These are phyloP conservation scores for Diaporthe citri DNA, from an alignment of 2,329 filamentous ascomycete genomes.

Conservation along the genomic window DNA sequence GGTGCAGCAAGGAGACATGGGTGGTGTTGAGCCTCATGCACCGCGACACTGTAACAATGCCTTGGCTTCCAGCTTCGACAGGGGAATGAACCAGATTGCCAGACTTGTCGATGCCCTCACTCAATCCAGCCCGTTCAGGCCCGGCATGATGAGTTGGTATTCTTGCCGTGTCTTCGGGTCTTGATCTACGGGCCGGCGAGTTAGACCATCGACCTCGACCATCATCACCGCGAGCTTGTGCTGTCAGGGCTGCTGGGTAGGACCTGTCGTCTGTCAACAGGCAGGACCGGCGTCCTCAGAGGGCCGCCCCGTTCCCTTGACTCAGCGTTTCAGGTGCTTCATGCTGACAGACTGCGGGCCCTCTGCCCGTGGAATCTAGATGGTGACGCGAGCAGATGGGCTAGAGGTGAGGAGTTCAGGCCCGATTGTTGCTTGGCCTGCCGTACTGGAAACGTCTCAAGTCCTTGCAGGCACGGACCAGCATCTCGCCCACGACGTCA, in stretches of 20 bases:
- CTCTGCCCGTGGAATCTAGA: conserved; percentile 4
- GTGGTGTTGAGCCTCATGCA: conserved; percentile 5
- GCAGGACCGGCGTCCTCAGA: background rate
- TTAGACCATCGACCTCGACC: background rate
- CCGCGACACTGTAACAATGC: conserved; percentile 1
- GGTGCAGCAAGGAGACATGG: conserved; percentile 15
- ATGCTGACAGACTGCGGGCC: conserved; percentile 7
- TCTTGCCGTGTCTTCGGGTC: background rate
- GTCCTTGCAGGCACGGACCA: conserved; percentile 29
- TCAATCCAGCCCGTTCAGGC: background rate
- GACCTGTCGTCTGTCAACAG: background rate
- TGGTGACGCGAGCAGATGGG: conserved; percentile 18
- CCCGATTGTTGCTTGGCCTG: conserved; percentile 19
- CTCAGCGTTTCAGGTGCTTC: conserved; percentile 26
- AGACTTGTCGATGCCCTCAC: conserved; percentile 6
- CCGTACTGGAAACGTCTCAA: conserved; percentile 26
- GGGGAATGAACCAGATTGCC: background rate
- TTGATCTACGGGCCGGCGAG: background rate
- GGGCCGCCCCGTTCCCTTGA: conserved; percentile 5
- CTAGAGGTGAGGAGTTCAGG: background rate
- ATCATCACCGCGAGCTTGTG: background rate
- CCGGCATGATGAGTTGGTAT: background rate
- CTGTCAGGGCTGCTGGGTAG: background rate
- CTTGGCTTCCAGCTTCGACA: conserved; percentile 5
- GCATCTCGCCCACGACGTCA: conserved; percentile 12